phyloP scores from a whole-genome alignment of 768 basidiomycete species.

The Tulasnella sp. region DNA sequence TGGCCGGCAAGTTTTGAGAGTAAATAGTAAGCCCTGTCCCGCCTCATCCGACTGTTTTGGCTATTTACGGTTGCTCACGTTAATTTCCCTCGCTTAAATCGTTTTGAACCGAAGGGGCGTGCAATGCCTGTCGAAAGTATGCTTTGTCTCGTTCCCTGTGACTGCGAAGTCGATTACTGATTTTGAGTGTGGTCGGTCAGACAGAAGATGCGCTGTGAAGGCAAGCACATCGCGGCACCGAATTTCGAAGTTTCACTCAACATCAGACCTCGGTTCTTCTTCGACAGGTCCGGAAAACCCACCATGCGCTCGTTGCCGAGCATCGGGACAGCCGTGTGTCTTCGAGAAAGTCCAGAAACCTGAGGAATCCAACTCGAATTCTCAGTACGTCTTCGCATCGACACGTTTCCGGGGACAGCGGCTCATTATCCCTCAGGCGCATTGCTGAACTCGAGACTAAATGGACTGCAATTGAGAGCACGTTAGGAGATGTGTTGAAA shows the following conservation, averaged over 20 bases:
- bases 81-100: background rate
- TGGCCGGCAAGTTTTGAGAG: slow-evolving; percentile 25
- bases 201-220: slow-evolving; percentile 30
- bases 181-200: background rate
- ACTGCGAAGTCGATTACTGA: background rate
- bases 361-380: slow-evolving; percentile 27
- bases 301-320: slow-evolving; percentile 31
- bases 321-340: slow-evolving; percentile 29
- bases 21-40: slow-evolving; percentile 21
- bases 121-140: slow-evolving; percentile 29
- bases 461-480: slow-evolving; percentile 28
- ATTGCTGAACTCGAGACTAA: slow-evolving; percentile 30
- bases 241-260: background rate
- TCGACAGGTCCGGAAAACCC: slow-evolving; percentile 31
- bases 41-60: background rate
- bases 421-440: slow-evolving; percentile 19
- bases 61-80: background rate
- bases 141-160: slow-evolving; percentile 5
- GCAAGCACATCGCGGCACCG: slow-evolving; percentile 1
- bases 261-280: slow-evolving; percentile 5
- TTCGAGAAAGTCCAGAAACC: slow-evolving; percentile 32
- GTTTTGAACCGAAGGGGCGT: slow-evolving; percentile 15
- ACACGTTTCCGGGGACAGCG: background rate
- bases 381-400: slow-evolving; percentile 25
- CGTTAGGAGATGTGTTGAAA: slow-evolving; percentile 30